Conservation (phyloP, 768 basidiomycete genomes). For the Calvatia gigantea region DNA sequence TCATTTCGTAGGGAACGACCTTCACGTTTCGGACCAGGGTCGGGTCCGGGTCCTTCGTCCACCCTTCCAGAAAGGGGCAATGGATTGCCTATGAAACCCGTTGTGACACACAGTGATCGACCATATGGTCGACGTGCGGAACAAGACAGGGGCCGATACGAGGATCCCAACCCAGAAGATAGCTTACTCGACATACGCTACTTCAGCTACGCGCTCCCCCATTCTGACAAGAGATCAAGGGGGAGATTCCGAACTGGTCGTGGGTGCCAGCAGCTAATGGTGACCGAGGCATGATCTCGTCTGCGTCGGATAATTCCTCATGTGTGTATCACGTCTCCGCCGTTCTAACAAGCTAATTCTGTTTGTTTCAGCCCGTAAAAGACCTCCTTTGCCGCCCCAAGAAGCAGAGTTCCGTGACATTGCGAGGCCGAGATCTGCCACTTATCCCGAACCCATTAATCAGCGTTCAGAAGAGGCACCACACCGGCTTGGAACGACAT, state of each 20-base stretch:
- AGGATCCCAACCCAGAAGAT: background rate
- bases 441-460: background rate
- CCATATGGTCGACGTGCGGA: background rate
- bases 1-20: constrained; percentile 3
- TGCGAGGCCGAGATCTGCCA: background rate
- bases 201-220: background rate
- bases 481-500: background rate
- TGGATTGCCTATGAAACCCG: constrained; percentile 7
- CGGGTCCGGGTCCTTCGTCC: background rate
- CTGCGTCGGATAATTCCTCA: background rate
- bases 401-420: constrained; percentile 4
- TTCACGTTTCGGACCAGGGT: constrained; percentile 8
- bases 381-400: constrained; percentile 8
- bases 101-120: background rate
- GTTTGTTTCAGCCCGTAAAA: background rate
- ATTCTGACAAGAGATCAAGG: background rate
- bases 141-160: constrained; percentile 1
- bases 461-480: background rate
- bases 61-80: background rate
- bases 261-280: background rate
- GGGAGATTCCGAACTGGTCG: background rate
- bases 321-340: background rate
- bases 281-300: background rate
- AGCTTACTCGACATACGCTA: background rate
- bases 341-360: background rate